Conservation (phyloP, 495 filamentous ascomycete genomes). For the Penicillium samsonianum region DNA sequence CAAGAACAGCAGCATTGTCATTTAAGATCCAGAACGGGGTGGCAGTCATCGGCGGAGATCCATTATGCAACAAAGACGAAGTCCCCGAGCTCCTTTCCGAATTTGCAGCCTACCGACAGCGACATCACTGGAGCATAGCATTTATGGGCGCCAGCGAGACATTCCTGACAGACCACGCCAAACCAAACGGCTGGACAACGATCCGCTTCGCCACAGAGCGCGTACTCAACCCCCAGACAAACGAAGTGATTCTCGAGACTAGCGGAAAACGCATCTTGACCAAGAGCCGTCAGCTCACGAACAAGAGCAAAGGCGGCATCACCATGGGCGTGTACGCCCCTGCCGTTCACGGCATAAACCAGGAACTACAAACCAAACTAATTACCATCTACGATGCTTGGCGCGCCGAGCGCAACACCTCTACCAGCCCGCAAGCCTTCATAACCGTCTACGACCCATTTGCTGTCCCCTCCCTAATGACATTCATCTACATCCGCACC, state of each 20-base stretch:
- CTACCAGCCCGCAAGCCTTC: constrained; percentile 36
- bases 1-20: constrained; percentile 37
- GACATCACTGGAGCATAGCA: constrained; percentile 32
- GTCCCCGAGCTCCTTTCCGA: constrained; percentile 35
- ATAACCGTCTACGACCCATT: constrained; percentile 50
- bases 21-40: constrained; percentile 42
- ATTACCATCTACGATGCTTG: constrained; percentile 42
- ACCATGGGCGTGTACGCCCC: constrained; percentile 40
- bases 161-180: constrained; percentile 29
- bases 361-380: constrained; percentile 33
- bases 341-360: constrained; percentile 26
- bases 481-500: constrained; percentile 42
- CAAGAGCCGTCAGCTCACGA: constrained; percentile 40
- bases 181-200: constrained; percentile 34
- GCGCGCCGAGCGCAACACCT: constrained; percentile 36
- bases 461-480: constrained; percentile 42
- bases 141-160: constrained; percentile 41
- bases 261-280: constrained; percentile 40
- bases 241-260: constrained; percentile 41
- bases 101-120: constrained; percentile 37
- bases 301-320: constrained; percentile 36
- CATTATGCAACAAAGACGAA: constrained; percentile 31
- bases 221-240: constrained; percentile 44
- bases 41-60: constrained; percentile 44
- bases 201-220: constrained; percentile 46